These are phyloP conservation scores for Fagopyrum esculentum DNA, from an alignment of 148 eudicot genomes.

Conservation along the genomic window DNA sequence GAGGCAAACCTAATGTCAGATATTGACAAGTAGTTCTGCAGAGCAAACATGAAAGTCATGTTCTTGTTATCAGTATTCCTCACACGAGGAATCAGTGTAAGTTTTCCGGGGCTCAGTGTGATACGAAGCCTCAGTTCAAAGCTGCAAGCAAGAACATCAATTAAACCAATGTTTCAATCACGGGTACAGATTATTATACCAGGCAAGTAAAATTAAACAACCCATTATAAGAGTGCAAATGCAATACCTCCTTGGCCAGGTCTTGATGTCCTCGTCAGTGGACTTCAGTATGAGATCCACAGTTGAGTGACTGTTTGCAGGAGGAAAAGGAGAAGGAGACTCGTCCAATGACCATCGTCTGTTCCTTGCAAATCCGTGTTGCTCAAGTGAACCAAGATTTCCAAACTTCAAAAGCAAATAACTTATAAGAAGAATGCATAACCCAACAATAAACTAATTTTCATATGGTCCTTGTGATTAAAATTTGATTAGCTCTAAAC, in stretches of 20 bases:
- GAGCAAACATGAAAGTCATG: constrained; percentile 70
- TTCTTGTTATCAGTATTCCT: constrained; percentile 74
- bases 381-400: constrained; percentile 50
- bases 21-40: constrained; percentile 67
- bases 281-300: constrained; percentile 52
- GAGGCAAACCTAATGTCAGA: constrained; percentile 76
- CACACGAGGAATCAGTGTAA: constrained; percentile 59
- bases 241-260: constrained; percentile 54
- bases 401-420: constrained; percentile 36
- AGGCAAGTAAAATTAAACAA: background rate
- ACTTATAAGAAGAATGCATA: constrained; percentile 6
- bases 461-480: background rate
- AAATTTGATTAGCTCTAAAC: constrained; percentile 23
- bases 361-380: constrained; percentile 68
- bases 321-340: constrained; percentile 35
- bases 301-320: constrained; percentile 23
- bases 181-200: background rate
- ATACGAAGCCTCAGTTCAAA: constrained; percentile 75
- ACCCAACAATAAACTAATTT: background rate
- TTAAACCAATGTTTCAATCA: background rate
- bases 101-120: constrained; percentile 56
- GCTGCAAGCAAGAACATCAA: constrained; percentile 27
- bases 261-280: constrained; percentile 50
- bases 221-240: background rate
- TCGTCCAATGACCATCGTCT: constrained; percentile 45